Conservation (phyloP, 345 rosid genomes). For the Bruguiera gymnorhiza region DNA sequence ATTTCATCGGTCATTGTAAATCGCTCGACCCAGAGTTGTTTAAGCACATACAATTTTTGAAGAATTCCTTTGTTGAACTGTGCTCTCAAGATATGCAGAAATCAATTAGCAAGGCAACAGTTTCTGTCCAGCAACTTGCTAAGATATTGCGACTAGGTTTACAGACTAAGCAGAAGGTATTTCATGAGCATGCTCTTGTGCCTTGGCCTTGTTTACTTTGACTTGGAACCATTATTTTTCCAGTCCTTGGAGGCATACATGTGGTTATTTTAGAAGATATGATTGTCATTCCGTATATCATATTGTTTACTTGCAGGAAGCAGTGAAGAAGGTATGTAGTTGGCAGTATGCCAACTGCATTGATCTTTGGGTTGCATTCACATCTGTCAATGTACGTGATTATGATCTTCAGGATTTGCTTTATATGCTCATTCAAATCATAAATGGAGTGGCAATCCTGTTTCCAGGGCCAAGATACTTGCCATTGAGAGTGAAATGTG, state of each 20-base stretch:
- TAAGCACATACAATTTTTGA: constrained; percentile 46
- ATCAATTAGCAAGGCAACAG: constrained; percentile 56
- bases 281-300: constrained; percentile 20
- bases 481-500: constrained; percentile 75
- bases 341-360: constrained; percentile 71
- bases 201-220: constrained; percentile 10
- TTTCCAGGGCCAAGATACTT: constrained; percentile 90
- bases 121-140: constrained; percentile 62
- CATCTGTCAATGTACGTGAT: constrained; percentile 48
- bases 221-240: constrained; percentile 2
- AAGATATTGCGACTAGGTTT: constrained; percentile 67
- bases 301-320: constrained; percentile 58
- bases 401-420: constrained; percentile 68
- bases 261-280: neutral
- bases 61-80: constrained; percentile 62
- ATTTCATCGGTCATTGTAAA: constrained; percentile 63
- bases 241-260: constrained; percentile 5
- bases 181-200: constrained; percentile 1
- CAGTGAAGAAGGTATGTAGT: constrained; percentile 73
- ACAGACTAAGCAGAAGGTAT: constrained; percentile 71
- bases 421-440: constrained; percentile 58
- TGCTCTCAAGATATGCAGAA: constrained; percentile 80
- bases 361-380: constrained; percentile 86
- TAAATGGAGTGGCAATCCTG: constrained; percentile 70
- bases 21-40: constrained; percentile 45